Evolutionary conservation across 768 basidiomycete genomes (phyloP).

Genomic region (Phanerodontia chrysosporium): DNA sequence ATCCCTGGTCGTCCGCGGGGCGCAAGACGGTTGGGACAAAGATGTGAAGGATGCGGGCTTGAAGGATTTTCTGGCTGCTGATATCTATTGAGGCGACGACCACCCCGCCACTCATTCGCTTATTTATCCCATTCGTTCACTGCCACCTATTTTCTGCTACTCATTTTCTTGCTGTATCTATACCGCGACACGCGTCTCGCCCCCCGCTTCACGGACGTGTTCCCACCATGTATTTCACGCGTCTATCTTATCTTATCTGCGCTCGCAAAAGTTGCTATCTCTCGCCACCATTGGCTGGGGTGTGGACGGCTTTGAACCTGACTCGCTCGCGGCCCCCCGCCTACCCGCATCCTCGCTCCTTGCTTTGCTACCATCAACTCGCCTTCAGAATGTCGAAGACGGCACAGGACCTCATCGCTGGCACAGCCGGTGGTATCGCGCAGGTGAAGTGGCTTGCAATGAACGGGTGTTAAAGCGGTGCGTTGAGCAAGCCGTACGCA

Average conservation of each 20-base stretch:
- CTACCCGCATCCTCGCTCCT: slow-evolving; percentile 6
- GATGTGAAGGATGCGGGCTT: slow-evolving; percentile 34
- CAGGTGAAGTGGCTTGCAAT: slow-evolving; percentile 48
- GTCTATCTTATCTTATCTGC: slow-evolving; percentile 25
- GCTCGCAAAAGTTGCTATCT: slow-evolving; percentile 5
- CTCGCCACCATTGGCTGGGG: neutral
- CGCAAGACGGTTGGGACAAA: slow-evolving; percentile 40
- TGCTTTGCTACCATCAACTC: slow-evolving; percentile 10
- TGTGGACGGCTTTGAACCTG: slow-evolving; percentile 1
- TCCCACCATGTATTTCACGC: neutral
- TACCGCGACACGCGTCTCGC: neutral
- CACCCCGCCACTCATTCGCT: slow-evolving; percentile 7
- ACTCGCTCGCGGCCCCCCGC: slow-evolving; percentile 16
- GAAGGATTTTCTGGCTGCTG: slow-evolving; percentile 14
- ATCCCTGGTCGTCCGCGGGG: slow-evolving; percentile 23
- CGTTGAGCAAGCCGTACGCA: slow-evolving; percentile 24
- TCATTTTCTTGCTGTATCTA: neutral
- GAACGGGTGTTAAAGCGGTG: neutral
- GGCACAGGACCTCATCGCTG: slow-evolving; percentile 82
- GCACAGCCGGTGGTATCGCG: slow-evolving; percentile 86
- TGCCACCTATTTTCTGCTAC: neutral
- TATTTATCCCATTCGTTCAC: slow-evolving; percentile 9
- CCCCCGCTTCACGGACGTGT: neutral
- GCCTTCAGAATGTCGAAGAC: slow-evolving; percentile 47
- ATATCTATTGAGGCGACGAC: slow-evolving; percentile 10